Evolutionary conservation across 495 filamentous ascomycete species (phyloP), one percentile per base, ranked within the genome.

Genomic region (Penicillium mononematosum): DNA sequence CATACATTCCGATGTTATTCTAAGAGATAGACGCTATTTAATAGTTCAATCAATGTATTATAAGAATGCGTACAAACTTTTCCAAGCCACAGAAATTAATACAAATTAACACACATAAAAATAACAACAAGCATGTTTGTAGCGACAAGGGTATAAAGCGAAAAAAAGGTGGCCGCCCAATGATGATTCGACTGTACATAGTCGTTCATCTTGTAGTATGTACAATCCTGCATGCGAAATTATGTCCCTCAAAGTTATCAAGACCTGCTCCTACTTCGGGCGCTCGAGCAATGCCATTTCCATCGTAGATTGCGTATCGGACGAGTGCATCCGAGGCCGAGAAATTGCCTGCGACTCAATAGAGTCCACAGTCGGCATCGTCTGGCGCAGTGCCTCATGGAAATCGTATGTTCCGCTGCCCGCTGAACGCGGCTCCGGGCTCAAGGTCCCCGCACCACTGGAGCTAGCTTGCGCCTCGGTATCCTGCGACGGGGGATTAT

Each of bases 331-430:
- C n/a, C 4, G 46, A 36, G 27, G 14, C 19, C 22, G 6, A 11
- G 14, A 16, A 38, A n/a, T 24, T 8, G 8, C 4, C 2, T 41
- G 16, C 4, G 14, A 39, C 11, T 43, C 24, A 20, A 27, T 17
- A 4, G 41, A 39, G 12, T 54, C 52, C 6, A 63, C 60, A 19
- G 27, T 51, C 2, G 56, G 61, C 0, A 49, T 25, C 0, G 66
- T 62, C 42, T 69, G 53, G 2, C 56, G 58, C 7, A 66, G 20
- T 0, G 58, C 63, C 20, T 64, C 44, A 31, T 66, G 66, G 5
- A 66, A 69, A 5, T 64, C 56, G n/a, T 47, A 45, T 0, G 63
- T 60, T n/a, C 56, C 58, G 11, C 47, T 55, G 2, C 45, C 47
- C 6, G 50, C 19, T 2, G 54, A 64, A 20, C 10, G 17, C 27